phyloP scores from a whole-genome alignment of 1,139 yeast species.

The Debaryomyces sp. region DNA sequence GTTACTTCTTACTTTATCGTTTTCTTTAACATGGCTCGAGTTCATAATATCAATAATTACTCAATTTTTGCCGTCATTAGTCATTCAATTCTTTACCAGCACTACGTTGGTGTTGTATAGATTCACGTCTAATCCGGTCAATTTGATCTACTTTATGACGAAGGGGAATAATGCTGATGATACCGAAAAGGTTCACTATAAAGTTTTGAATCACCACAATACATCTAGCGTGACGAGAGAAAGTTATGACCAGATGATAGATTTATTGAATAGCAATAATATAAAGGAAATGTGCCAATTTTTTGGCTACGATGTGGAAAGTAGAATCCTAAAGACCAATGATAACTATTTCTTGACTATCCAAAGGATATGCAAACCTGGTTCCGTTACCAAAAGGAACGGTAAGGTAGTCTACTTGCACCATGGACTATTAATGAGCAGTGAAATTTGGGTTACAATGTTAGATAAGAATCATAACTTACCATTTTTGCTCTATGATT shows the following conservation, averaged over 20 bases:
- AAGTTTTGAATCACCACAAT: constrained; percentile 6
- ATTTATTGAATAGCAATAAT: constrained; percentile 33
- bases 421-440: constrained; percentile 89
- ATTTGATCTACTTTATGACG: constrained; percentile 19
- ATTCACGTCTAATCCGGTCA: constrained; percentile 33
- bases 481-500: constrained; percentile 75
- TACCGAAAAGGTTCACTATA: background rate
- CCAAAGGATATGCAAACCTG: constrained; percentile 26
- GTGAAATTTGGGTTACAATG: constrained; percentile 87
- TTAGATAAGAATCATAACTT: constrained; percentile 61
- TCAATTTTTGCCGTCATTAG: constrained; percentile 31
- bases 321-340: constrained; percentile 41
- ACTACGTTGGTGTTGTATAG: constrained; percentile 32
- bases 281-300: constrained; percentile 39
- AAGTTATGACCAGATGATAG: constrained; percentile 33
- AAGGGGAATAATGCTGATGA: constrained; percentile 10
- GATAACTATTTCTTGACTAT: constrained; percentile 43
- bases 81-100: constrained; percentile 33
- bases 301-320: constrained; percentile 44
- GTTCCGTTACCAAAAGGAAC: constrained; percentile 13
- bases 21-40: constrained; percentile 46
- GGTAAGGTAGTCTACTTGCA: constrained; percentile 75
- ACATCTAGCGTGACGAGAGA: constrained; percentile 19
- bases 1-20: constrained; percentile 37
- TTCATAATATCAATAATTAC: constrained; percentile 38